These are phyloP conservation scores for Thalassia testudinum DNA, from an alignment of 116 monocot species.

Conservation along the genomic window DNA sequence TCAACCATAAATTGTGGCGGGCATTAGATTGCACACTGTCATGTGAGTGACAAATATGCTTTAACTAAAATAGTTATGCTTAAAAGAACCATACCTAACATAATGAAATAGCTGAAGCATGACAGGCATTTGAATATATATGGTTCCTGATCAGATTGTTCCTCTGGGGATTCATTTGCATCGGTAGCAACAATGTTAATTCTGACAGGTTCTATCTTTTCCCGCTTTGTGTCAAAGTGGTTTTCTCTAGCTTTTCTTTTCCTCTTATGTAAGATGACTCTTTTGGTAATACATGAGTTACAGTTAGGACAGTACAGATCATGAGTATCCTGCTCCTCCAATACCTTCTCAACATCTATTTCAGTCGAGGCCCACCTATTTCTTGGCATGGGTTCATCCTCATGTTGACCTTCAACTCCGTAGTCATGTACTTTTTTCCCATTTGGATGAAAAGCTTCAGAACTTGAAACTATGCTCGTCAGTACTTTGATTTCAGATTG, in stretches of 20 bases:
- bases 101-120: conserved; percentile 85
- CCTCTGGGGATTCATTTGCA: conserved; percentile 9
- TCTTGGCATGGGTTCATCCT: too few relatives aligned
- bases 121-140: conserved; percentile 60
- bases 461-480: too few relatives aligned
- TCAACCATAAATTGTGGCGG: too few relatives aligned
- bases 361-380: not conserved
- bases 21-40: too few relatives aligned
- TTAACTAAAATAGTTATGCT: too few relatives aligned
- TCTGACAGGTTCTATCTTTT: conserved; percentile 23
- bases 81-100: conserved; percentile 45
- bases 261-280: conserved; percentile 84
- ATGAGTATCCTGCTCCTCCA: conserved; percentile 90
- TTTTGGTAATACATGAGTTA: conserved; percentile 84
- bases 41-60: too few relatives aligned
- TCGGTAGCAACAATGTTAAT: conserved; percentile 7
- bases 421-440: not conserved
- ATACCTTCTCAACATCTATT: conserved; percentile 49
- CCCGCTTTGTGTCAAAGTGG: conserved; percentile 22
- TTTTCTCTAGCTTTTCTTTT: conserved; percentile 32
- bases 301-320: conserved; percentile 94
- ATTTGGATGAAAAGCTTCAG: conserved; percentile 2
- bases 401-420: not conserved
- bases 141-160: conserved; percentile 11
- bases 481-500: too few relatives aligned